Evolutionary conservation across 164 flowering plant genomes (phyloP), one percentile per base, ranked within the genome.

Genomic region (Vitis labrusca): DNA sequence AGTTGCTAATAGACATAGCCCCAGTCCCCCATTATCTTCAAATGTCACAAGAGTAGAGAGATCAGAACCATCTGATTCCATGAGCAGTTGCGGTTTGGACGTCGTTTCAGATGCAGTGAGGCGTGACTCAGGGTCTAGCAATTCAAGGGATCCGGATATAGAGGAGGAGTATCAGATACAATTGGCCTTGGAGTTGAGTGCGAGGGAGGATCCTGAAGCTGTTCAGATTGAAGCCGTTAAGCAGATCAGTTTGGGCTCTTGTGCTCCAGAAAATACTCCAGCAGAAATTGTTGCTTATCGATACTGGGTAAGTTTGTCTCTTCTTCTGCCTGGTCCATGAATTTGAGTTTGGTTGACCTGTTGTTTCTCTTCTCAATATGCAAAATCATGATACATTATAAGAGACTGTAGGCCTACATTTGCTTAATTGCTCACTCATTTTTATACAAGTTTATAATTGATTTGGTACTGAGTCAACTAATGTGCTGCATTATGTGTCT

Each of bases 101-200:
- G 81, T 63, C 61, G 87, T 61, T 58, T 69, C 69, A 65, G 94
- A 90, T 37, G 66, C 74, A 5, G 77, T 61, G 29, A 76, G 78
- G 80, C 79, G 73, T 65, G 91, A 88, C 78, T 82, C 86, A 9
- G 91, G 74, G 67, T 83, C 87, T 53, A 80, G 77, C 67, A 80
- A 73, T 67, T 78, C 85, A 3, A 83, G 91, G 82, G 94, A 88
- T 79, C 93, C 92, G 50, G 95, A 81, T 71, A 64, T 89, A 57
- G 97, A 92, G 72, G 99, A 94, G 78, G 98, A 92, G 78, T 92
- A 89, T 85, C 98, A 92, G 74, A 91, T 95, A 81, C 97, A 92
- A 72, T 54, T 92, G 82, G 98, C 98, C 44, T 74, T 95, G 86
- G 98, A 89, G 76, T 75, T 95, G 86, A 95, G 99, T 80, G 98